phyloP scores from a whole-genome alignment of 1,139 yeast genomes.

The Pichia sp. region DNA sequence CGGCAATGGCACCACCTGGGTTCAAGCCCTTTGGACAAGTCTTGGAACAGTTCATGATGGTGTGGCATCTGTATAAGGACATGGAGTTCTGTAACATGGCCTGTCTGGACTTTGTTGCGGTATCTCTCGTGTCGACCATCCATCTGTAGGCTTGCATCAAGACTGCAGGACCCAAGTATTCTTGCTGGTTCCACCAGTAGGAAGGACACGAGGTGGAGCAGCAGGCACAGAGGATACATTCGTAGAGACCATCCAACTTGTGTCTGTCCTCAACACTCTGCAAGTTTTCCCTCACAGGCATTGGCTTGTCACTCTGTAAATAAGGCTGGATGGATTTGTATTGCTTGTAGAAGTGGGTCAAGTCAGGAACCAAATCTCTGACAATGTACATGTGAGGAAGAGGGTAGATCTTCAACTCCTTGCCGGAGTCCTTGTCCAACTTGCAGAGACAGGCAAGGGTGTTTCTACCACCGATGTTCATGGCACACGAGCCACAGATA shows the following conservation, averaged over 20 bases:
- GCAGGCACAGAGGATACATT: constrained; percentile 97
- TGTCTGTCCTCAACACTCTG: constrained; percentile 93
- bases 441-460: constrained; percentile 95
- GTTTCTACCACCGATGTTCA: constrained; percentile 97
- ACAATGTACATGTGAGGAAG: constrained; percentile 98
- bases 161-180: constrained; percentile 97
- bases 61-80: constrained; percentile 98
- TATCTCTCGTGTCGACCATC: constrained; percentile 96
- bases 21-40: constrained; percentile 99
- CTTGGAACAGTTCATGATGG: constrained; percentile 95
- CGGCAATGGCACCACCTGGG: constrained; percentile 97
- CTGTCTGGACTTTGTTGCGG: constrained; percentile 77
- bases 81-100: constrained; percentile 92
- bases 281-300: constrained; percentile 88
- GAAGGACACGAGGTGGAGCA: constrained; percentile 99
- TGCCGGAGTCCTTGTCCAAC: constrained; percentile 73
- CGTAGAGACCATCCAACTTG: constrained; percentile 94
- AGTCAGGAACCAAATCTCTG: constrained; percentile 94
- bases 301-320: constrained; percentile 82
- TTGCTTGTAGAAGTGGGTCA: constrained; percentile 96
- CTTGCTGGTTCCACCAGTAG: constrained; percentile 99
- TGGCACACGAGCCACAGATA: constrained; percentile 99
- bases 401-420: constrained; percentile 87
- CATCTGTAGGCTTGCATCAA: constrained; percentile 99
- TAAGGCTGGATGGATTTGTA: constrained; percentile 97